phyloP scores from a whole-genome alignment of 2,329 filamentous ascomycete species.

The Coniella lustricola region DNA sequence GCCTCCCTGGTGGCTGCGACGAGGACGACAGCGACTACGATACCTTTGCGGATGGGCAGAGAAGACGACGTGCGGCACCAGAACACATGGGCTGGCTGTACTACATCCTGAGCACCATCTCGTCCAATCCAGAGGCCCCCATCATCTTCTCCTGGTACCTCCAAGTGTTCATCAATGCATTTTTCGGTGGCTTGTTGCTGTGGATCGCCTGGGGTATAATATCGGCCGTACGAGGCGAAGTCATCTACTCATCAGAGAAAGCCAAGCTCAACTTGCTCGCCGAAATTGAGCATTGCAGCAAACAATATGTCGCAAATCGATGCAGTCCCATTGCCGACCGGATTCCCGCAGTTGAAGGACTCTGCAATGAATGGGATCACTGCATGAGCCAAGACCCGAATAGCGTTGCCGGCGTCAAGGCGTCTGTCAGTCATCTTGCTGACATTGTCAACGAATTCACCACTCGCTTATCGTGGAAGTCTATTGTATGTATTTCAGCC shows the following conservation, averaged over 20 bases:
- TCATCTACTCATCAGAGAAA: slow-evolving; percentile 63
- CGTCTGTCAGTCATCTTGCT: slow-evolving; percentile 82
- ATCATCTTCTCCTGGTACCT: slow-evolving; percentile 54
- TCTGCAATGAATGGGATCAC: slow-evolving; percentile 74
- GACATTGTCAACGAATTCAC: slow-evolving; percentile 92
- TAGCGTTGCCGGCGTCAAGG: slow-evolving; percentile 68
- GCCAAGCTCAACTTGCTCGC: slow-evolving; percentile 62
- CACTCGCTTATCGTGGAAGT: slow-evolving; percentile 12
- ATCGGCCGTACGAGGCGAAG: slow-evolving; percentile 64
- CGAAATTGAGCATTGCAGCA: slow-evolving; percentile 66
- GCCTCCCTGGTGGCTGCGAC: slow-evolving; percentile 39
- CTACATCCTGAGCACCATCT: slow-evolving; percentile 42
- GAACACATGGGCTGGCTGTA: slow-evolving; percentile 31
- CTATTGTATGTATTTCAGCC: slow-evolving; percentile 8
- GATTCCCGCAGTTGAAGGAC: slow-evolving; percentile 62
- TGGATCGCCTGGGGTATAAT: slow-evolving; percentile 67
- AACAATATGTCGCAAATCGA: slow-evolving; percentile 67
- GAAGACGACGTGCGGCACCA: slow-evolving; percentile 21
- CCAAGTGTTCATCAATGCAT: slow-evolving; percentile 56
- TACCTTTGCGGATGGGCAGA: slow-evolving; percentile 21
- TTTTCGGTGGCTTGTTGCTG: slow-evolving; percentile 46
- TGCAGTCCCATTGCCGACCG: slow-evolving; percentile 59
- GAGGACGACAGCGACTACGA: slow-evolving; percentile 40
- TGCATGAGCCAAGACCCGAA: slow-evolving; percentile 84
- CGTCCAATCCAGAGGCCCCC: slow-evolving; percentile 52